phyloP scores from a whole-genome alignment of 2,329 filamentous ascomycete genomes.

The Triangularia verruculosa region DNA sequence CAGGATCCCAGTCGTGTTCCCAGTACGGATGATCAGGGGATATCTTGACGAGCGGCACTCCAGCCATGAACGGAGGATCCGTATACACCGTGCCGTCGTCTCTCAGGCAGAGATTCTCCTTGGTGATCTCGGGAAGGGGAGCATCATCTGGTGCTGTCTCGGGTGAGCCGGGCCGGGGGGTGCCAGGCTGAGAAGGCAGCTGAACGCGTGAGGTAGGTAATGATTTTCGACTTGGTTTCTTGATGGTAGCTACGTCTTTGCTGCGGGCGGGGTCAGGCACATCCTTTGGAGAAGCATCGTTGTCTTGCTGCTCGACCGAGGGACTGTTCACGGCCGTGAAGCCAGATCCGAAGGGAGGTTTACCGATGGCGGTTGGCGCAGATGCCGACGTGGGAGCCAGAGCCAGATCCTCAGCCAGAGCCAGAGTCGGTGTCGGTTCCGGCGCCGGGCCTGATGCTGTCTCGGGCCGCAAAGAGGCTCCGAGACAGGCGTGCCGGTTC shows the following conservation, averaged over 20 bases:
- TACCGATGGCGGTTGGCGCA: background rate
- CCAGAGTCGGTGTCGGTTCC: background rate
- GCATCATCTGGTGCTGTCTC: conserved; percentile 8
- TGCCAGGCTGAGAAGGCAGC: background rate
- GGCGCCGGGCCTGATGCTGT: conserved; percentile 1
- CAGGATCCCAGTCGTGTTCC: conserved; percentile 49
- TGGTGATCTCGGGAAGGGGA: conserved; percentile 42
- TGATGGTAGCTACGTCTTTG: background rate
- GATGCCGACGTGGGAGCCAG: background rate
- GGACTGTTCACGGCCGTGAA: conserved; percentile 27
- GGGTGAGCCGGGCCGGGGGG: conserved; percentile 13
- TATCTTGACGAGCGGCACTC: conserved; percentile 53
- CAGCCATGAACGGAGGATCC: conserved; percentile 50
- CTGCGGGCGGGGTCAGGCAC: background rate
- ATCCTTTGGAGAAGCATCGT: background rate
- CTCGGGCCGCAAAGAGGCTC: conserved; percentile 4
- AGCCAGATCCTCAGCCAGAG: background rate
- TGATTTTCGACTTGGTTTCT: conserved; percentile 19
- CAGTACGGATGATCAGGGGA: conserved; percentile 51
- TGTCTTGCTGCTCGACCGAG: background rate
- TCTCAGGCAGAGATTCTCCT: conserved; percentile 42
- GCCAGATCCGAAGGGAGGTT: conserved; percentile 10
- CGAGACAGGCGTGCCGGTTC: conserved; percentile 36
- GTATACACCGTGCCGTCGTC: conserved; percentile 50
- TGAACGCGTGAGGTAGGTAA: conserved; percentile 21